Conservation (phyloP, 257 asterid genomes). For the Capsicum baccatum region DNA sequence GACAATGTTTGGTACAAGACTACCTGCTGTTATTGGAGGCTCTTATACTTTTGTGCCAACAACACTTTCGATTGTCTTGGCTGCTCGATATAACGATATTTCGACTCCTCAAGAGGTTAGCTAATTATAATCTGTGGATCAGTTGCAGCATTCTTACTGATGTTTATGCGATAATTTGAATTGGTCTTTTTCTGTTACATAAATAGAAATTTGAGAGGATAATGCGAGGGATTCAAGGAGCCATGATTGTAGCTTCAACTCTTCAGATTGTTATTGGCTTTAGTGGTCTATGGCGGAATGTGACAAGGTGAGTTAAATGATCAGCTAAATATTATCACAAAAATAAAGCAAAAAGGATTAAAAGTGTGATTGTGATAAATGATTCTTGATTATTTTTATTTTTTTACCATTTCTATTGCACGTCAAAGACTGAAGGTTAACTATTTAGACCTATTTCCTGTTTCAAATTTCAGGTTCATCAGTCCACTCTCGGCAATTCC, state of each 20-base stretch:
- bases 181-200: conserved; percentile 20
- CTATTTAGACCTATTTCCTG: neutral
- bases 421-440: neutral
- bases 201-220: conserved; percentile 70
- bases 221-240: conserved; percentile 91
- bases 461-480: conserved; percentile 58
- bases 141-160: neutral
- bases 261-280: conserved; percentile 89
- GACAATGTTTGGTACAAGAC: conserved; percentile 76
- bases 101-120: conserved; percentile 70
- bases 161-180: conserved; percentile 5
- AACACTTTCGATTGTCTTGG: conserved; percentile 78
- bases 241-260: conserved; percentile 85
- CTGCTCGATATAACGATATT: conserved; percentile 66
- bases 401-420: neutral
- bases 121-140: neutral
- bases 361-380: neutral
- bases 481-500: conserved; percentile 86
- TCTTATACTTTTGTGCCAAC: conserved; percentile 87
- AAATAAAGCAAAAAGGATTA: neutral
- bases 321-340: neutral
- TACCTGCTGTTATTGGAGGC: conserved; percentile 88
- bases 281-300: conserved; percentile 93
- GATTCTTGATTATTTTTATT: neutral
- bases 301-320: conserved; percentile 55